phyloP scores from a whole-genome alignment of 306 rosid genomes.

The Dalbergia cochinchinensis region DNA sequence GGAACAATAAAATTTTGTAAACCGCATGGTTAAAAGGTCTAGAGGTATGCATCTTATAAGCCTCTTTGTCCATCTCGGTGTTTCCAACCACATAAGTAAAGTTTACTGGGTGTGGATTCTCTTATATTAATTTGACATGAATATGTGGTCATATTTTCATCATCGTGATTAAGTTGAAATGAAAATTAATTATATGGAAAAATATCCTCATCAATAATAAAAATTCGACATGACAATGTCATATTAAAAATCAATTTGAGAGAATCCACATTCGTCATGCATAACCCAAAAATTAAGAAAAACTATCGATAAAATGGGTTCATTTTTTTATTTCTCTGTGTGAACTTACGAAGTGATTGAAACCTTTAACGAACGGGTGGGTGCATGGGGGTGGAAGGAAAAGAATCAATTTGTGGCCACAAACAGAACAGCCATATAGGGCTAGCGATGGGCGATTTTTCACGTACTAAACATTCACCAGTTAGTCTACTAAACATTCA shows the following conservation, averaged over 20 bases:
- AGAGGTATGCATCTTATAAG: neutral
- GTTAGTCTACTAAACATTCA: conserved; percentile 11
- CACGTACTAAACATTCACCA: conserved; percentile 4
- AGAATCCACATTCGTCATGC: neutral
- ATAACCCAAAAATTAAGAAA: neutral
- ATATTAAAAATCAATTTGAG: too few species aligned
- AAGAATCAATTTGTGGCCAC: neutral
- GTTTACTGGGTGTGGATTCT: neutral
- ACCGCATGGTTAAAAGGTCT: neutral
- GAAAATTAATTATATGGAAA: too few species aligned
- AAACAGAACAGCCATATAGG: neutral
- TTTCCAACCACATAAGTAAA: conserved; percentile 6
- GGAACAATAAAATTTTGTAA: neutral
- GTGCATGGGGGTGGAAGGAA: neutral
- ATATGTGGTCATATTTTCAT: too few species aligned
- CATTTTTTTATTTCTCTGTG: neutral
- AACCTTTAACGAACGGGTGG: conserved; percentile 27
- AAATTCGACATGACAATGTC: too few species aligned
- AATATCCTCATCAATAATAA: too few species aligned
- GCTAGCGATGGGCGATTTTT: neutral
- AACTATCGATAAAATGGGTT: neutral
- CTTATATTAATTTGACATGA: too few species aligned
- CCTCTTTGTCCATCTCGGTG: neutral
- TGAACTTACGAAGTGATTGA: conserved; percentile 36
- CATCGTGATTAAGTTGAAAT: too few species aligned